Evolutionary conservation across 1,284 basidiomycete species (phyloP).

Genomic region (Ceratobasidium sp.): DNA sequence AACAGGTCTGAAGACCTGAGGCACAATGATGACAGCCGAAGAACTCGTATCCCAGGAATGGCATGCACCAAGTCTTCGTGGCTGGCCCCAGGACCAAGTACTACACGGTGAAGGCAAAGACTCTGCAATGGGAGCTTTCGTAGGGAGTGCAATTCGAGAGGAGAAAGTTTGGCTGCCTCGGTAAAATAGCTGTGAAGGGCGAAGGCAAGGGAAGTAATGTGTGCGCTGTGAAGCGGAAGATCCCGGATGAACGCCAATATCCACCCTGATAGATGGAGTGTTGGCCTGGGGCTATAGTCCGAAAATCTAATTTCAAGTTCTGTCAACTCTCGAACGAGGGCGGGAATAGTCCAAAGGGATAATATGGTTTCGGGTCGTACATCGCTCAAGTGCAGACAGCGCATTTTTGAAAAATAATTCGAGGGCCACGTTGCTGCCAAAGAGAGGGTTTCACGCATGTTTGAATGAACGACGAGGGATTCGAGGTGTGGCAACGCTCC

Average conservation of each 20-base stretch:
- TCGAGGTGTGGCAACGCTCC: conserved; percentile 12
- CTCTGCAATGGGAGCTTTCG: neutral
- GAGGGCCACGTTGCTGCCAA: neutral
- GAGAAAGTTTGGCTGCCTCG: neutral
- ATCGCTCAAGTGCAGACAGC: neutral
- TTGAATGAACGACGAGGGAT: neutral
- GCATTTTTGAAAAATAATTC: conserved; percentile 2
- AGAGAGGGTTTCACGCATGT: neutral
- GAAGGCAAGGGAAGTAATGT: neutral
- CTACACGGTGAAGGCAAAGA: conserved; percentile 4
- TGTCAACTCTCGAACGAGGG: neutral
- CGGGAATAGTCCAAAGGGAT: neutral
- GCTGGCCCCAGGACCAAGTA: neutral
- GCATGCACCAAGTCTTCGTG: conserved; percentile 7
- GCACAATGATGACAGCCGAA: neutral
- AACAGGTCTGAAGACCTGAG: conserved; percentile 1
- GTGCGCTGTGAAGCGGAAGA: neutral
- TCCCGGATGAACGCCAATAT: neutral
- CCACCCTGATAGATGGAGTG: neutral
- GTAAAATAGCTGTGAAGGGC: neutral
- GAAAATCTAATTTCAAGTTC: neutral
- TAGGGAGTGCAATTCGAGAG: conserved; percentile 4
- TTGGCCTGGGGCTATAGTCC: neutral
- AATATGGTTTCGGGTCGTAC: neutral
- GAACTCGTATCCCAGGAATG: conserved; percentile 11